A percentile compares a stretch with the other conserved stretches of the same genome.
Conservation (phyloP, 805 yeast species). For the Tetrapisispora taiwanensis region DNA sequence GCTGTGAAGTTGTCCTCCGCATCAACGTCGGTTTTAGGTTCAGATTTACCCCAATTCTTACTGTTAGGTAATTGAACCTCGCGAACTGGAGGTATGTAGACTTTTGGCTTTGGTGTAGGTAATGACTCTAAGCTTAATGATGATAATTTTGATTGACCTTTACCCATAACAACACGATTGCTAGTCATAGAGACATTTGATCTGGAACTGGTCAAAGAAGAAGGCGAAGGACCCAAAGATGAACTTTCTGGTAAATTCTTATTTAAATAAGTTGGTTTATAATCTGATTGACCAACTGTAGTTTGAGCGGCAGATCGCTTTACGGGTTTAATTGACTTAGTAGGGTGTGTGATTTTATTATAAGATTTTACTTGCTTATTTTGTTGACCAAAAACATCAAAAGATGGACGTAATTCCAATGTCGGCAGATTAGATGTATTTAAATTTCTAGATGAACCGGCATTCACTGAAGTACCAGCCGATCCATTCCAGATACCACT, state of each 20-base stretch:
- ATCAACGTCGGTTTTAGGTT: background rate
- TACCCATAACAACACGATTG: background rate
- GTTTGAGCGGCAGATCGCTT: background rate
- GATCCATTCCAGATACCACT: conserved; percentile 27
- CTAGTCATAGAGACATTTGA: background rate
- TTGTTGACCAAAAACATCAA: conserved; percentile 14
- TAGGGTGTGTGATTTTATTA: background rate
- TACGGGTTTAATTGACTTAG: background rate
- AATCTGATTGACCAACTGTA: background rate
- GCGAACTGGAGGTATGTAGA: conserved; percentile 49
- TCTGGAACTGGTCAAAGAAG: conserved; percentile 8
- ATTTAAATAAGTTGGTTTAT: conserved; percentile 1
- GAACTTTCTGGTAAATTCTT: background rate
- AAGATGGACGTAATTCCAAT: conserved; percentile 15
- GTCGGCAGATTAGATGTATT: conserved; percentile 25
- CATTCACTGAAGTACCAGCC: conserved; percentile 5
- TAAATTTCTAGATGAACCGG: background rate
- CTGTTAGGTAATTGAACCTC: conserved; percentile 31
- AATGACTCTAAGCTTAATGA: conserved; percentile 40
- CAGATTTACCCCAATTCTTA: conserved; percentile 27
- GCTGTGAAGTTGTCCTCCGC: conserved; percentile 7
- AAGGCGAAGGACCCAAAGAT: conserved; percentile 10
- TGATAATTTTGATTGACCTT: conserved; percentile 12
- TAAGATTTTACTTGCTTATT: conserved; percentile 1
- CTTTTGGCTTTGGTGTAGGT: conserved; percentile 27